phyloP scores from a whole-genome alignment of 2,329 filamentous ascomycete species.

The Didymella arachidicola region DNA sequence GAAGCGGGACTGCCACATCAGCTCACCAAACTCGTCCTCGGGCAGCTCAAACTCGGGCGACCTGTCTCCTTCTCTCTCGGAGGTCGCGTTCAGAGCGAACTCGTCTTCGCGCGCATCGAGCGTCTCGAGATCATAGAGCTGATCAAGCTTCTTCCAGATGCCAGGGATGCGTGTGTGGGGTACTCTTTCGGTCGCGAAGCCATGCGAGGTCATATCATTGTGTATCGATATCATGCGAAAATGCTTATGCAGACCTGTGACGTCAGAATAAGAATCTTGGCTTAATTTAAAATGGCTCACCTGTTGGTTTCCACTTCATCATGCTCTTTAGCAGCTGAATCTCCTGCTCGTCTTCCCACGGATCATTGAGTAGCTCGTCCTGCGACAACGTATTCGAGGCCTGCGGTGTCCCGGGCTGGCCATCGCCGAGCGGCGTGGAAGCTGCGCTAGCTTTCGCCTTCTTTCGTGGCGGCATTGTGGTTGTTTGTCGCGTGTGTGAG shows the following conservation, averaged over 20 bases:
- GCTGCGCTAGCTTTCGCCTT: slow-evolving; percentile 66
- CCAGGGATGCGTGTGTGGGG: slow-evolving; percentile 87
- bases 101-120: slow-evolving; percentile 83
- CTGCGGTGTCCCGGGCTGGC: slow-evolving; percentile 52
- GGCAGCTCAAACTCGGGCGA: slow-evolving; percentile 54
- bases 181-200: slow-evolving; percentile 73
- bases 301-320: slow-evolving; percentile 95
- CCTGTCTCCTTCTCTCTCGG: slow-evolving; percentile 55
- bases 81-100: slow-evolving; percentile 62
- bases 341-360: slow-evolving; percentile 96
- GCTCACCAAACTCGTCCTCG: slow-evolving; percentile 53
- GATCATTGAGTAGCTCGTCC: slow-evolving; percentile 69
- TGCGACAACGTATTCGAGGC: slow-evolving; percentile 56
- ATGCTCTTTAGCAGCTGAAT: slow-evolving; percentile 91
- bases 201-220: slow-evolving; percentile 55
- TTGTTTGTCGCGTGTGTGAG: background rate
- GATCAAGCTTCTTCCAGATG: slow-evolving; percentile 87
- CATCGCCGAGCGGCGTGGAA: slow-evolving; percentile 60
- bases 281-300: slow-evolving; percentile 43
- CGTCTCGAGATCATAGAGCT: slow-evolving; percentile 83
- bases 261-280: slow-evolving; percentile 1
- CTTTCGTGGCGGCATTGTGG: slow-evolving; percentile 73
- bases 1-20: slow-evolving; percentile 55
- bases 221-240: slow-evolving; percentile 61
- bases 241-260: slow-evolving; percentile 63